Conservation (phyloP, 2,329 filamentous ascomycete species). For the Penicillium concentricum region DNA sequence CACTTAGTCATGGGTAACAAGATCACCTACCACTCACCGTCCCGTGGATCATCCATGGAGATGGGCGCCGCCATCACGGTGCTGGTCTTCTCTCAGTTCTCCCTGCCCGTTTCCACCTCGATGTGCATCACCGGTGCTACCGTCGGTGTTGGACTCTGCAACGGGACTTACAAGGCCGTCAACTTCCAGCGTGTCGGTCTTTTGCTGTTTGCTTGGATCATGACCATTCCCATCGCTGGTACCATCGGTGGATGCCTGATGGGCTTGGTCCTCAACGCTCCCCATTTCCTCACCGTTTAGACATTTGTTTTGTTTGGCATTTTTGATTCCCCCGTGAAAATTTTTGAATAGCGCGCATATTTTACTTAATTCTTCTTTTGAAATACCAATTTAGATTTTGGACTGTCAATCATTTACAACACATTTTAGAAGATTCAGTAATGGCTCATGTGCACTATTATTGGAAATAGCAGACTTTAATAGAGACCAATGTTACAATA, state of each 20-base stretch:
- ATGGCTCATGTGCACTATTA: no score
- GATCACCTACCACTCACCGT: slow-evolving; percentile 67
- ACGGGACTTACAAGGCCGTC: slow-evolving; percentile 68
- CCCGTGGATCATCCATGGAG: slow-evolving; percentile 68
- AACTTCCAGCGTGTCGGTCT: slow-evolving; percentile 74
- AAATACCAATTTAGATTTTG: neutral
- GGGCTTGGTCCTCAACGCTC: slow-evolving; percentile 58
- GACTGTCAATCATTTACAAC: neutral
- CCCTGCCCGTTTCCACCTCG: slow-evolving; percentile 72
- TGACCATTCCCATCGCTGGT: slow-evolving; percentile 63
- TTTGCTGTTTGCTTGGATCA: slow-evolving; percentile 65
- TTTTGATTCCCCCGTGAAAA: neutral
- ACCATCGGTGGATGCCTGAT: slow-evolving; percentile 55
- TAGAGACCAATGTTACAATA: neutral
- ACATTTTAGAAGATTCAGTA: no score
- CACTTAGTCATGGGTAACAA: slow-evolving; percentile 75
- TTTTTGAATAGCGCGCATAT: neutral
- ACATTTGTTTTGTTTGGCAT: neutral
- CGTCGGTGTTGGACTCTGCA: slow-evolving; percentile 75
- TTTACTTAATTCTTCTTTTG: neutral
- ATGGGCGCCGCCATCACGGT: slow-evolving; percentile 76
- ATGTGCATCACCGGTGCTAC: slow-evolving; percentile 81
- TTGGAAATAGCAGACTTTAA: neutral
- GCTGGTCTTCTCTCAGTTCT: slow-evolving; percentile 72
- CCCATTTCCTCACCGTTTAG: slow-evolving; percentile 47